phyloP scores from a whole-genome alignment of 139 green algal genomes.

The Ettlia oleoabundans region DNA sequence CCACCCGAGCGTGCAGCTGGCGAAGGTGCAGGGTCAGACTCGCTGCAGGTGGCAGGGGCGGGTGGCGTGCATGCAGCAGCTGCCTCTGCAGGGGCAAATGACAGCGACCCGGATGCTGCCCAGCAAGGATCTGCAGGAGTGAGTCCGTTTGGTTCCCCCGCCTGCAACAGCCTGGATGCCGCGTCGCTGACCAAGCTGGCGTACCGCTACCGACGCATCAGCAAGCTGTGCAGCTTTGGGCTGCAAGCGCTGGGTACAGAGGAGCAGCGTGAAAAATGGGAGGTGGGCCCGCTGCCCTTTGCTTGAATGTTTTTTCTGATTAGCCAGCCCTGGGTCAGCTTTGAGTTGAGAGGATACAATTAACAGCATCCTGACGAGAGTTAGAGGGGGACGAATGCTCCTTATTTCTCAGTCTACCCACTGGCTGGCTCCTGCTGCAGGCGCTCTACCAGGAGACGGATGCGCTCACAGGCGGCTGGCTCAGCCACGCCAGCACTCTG shows the following conservation, averaged over 20 bases:
- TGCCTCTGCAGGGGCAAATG: background rate
- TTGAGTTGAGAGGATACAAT: no score
- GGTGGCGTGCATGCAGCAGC: background rate
- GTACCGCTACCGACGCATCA: conserved; percentile 42
- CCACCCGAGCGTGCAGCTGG: no score
- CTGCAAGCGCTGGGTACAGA: conserved; percentile 22
- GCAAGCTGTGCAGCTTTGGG: conserved; percentile 8
- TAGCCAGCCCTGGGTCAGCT: no score
- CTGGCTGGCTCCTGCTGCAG: background rate
- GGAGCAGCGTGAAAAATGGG: conserved; percentile 25
- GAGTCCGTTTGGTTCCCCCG: background rate
- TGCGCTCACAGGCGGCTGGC: conserved; percentile 45
- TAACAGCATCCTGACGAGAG: no score
- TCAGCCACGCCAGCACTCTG: conserved; percentile 26
- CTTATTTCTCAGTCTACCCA: background rate
- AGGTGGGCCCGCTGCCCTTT: conserved; percentile 23
- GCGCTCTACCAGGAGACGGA: conserved; percentile 49
- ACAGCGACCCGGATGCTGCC: background rate
- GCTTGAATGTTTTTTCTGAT: background rate
- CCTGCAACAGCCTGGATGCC: conserved; percentile 5
- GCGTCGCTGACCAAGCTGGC: conserved; percentile 27
- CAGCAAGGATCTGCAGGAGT: no score
- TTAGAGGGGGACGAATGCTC: no score
- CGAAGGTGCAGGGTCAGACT: no score
- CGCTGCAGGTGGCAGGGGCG: background rate